These are phyloP conservation scores for Yamadazyma pseudoaaseri DNA, from an alignment of 1,139 yeast species.

Conservation along the genomic window DNA sequence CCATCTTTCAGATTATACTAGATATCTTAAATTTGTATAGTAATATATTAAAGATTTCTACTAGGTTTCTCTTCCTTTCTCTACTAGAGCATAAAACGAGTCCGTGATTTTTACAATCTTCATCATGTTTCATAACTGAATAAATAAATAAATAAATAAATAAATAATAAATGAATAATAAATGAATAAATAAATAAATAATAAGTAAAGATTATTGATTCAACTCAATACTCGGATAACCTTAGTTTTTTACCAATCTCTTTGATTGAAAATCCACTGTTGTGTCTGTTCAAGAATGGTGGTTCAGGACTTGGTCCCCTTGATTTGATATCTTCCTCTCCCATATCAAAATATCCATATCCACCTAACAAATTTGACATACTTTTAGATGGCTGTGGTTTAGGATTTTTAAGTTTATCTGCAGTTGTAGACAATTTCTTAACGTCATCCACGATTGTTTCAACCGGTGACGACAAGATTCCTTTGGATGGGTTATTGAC, in stretches of 20 bases:
- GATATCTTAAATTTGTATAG: conserved; percentile 19
- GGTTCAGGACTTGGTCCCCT: conserved; percentile 73
- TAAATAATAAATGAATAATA: conserved; percentile 8
- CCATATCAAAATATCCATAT: conserved; percentile 74
- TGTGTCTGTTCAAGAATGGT: conserved; percentile 45
- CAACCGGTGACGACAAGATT: conserved; percentile 16
- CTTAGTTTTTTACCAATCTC: conserved; percentile 75
- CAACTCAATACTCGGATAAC: conserved; percentile 60
- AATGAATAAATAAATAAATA: conserved; percentile 8
- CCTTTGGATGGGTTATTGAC: conserved; percentile 21
- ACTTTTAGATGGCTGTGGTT: conserved; percentile 14
- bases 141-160: conserved; percentile 1
- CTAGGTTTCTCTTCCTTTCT: conserved; percentile 1
- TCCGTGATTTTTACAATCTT: no score
- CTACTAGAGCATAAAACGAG: no score
- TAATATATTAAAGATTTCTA: conserved; percentile 5
- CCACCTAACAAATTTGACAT: conserved; percentile 68
- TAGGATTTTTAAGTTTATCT: conserved; percentile 10
- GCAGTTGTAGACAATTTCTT: conserved; percentile 1
- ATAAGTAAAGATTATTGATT: conserved; percentile 8
- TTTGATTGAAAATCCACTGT: conserved; percentile 49
- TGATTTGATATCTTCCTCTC: conserved; percentile 67
- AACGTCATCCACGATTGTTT: conserved; percentile 7
- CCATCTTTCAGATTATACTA: conserved; percentile 99
- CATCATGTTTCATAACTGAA: not conserved